Conservation (phyloP, 805 yeast species). For the Tetrapisispora pingtungensis region DNA sequence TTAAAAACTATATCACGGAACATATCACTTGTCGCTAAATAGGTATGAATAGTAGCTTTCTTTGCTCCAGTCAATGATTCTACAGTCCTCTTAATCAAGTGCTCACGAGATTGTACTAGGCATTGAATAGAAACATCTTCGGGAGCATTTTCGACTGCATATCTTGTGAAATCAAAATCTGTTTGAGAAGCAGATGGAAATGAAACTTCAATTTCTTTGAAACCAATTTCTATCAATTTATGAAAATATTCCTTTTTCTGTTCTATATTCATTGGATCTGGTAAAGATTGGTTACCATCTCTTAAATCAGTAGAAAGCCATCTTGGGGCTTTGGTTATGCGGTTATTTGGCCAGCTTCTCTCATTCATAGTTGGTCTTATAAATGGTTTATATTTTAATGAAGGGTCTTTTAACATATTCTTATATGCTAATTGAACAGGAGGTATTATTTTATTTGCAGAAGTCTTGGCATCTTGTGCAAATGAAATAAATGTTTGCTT, state of each 20-base stretch:
- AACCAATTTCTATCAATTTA: slow-evolving; percentile 61
- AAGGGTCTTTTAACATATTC: slow-evolving; percentile 60
- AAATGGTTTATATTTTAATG: slow-evolving; percentile 51
- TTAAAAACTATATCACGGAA: slow-evolving; percentile 66
- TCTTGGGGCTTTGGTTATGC: slow-evolving; percentile 55
- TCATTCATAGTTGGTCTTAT: slow-evolving; percentile 43
- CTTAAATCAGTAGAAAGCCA: slow-evolving; percentile 79
- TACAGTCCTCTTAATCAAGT: slow-evolving; percentile 58
- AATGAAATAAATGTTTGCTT: slow-evolving; percentile 13
- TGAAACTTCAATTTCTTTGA: slow-evolving; percentile 75
- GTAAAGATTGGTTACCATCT: slow-evolving; percentile 78
- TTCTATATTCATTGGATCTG: slow-evolving; percentile 78
- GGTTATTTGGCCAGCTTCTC: slow-evolving; percentile 61
- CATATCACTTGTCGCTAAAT: slow-evolving; percentile 65
- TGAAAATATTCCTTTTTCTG: slow-evolving; percentile 64
- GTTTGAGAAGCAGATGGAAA: slow-evolving; percentile 74
- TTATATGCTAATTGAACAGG: slow-evolving; percentile 30
- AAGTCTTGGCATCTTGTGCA: slow-evolving; percentile 13
- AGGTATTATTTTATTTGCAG: slow-evolving; percentile 18
- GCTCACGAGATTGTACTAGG: slow-evolving; percentile 67
- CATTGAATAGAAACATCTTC: slow-evolving; percentile 71
- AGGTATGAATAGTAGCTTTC: slow-evolving; percentile 64
- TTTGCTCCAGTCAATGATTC: slow-evolving; percentile 68
- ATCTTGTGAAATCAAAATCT: slow-evolving; percentile 72
- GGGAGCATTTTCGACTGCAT: slow-evolving; percentile 65